Percentiles rank a stretch among this genome's conserved stretches.
These are phyloP conservation scores for Blakeslea trispora DNA, from an alignment of 371 early-diverging fungal genomes.

Conservation along the genomic window DNA sequence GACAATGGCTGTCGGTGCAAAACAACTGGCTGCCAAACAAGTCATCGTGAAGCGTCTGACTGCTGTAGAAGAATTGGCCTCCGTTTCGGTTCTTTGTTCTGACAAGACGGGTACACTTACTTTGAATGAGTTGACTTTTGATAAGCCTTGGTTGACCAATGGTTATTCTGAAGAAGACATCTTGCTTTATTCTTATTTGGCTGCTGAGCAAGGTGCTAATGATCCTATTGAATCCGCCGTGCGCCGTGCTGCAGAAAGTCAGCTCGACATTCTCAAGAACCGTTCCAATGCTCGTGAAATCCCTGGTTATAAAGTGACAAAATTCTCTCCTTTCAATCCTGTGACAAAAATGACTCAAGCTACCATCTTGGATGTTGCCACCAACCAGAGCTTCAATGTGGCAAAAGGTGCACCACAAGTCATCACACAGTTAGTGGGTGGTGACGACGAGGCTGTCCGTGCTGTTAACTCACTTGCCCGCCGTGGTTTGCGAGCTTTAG, in stretches of 20 bases:
- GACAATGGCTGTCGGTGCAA: constrained; percentile 91
- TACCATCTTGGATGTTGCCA: constrained; percentile 71
- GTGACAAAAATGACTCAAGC: constrained; percentile 90
- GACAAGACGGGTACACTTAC: constrained; percentile 96
- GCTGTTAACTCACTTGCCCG: constrained; percentile 85
- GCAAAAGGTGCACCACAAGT: constrained; percentile 97
- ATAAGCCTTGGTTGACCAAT: constrained; percentile 79
- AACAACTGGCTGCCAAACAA: constrained; percentile 81
- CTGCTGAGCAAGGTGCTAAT: constrained; percentile 88
- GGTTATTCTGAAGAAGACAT: constrained; percentile 79
- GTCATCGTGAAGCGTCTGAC: constrained; percentile 92
- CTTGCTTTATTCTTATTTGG: constrained; percentile 80
- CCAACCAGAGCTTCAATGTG: constrained; percentile 75
- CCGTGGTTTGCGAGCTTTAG: constrained; percentile 89
- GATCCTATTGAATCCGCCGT: constrained; percentile 93
- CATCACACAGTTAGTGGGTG: constrained; percentile 82
- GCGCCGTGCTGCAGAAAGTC: constrained; percentile 82
- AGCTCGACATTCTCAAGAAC: constrained; percentile 60
- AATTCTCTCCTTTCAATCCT: constrained; percentile 93
- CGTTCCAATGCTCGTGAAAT: constrained; percentile 64
- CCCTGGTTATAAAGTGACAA: constrained; percentile 84
- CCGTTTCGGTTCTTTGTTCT: constrained; percentile 85
- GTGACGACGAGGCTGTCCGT: constrained; percentile 77
- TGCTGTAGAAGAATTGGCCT: constrained; percentile 90
- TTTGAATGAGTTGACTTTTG: constrained; percentile 83